Percentiles rank a stretch among this genome's conserved stretches.
Conservation (phyloP, 2,329 filamentous ascomycete species). For the Hypomyces rosellus region DNA sequence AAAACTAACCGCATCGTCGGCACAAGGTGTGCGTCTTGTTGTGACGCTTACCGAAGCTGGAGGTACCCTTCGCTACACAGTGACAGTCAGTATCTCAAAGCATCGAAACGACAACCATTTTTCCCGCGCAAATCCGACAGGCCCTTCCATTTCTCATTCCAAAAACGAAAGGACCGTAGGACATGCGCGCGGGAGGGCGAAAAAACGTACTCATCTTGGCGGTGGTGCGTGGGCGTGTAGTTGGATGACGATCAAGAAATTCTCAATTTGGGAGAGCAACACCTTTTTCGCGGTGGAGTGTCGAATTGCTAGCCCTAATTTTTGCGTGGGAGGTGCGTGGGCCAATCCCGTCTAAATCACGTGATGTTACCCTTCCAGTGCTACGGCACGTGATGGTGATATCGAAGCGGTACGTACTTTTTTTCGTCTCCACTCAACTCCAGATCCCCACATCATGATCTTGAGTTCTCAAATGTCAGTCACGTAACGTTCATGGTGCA, state of each 20-base stretch:
- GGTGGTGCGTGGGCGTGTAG: conserved; percentile 37
- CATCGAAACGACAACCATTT: background rate
- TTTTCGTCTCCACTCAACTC: too few species aligned
- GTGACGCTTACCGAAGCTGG: conserved; percentile 63
- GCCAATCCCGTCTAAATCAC: conserved; percentile 21
- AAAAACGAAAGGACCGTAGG: background rate
- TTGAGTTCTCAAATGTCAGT: too few species aligned
- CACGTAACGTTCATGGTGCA: too few species aligned
- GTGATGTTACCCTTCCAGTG: conserved; percentile 21
- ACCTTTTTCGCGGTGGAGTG: conserved; percentile 32
- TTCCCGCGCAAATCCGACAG: background rate
- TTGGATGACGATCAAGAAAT: conserved; percentile 32
- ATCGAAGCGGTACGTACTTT: background rate
- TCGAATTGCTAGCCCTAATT: conserved; percentile 32
- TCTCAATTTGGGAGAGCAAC: conserved; percentile 25
- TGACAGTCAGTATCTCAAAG: conserved; percentile 16
- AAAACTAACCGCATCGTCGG: conserved; percentile 89
- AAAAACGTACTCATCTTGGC: conserved; percentile 52
- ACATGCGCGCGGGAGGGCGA: background rate
- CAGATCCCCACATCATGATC: too few species aligned
- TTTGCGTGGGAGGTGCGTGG: conserved; percentile 16
- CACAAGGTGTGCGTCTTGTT: conserved; percentile 98
- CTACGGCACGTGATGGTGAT: background rate
- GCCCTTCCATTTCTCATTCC: background rate
- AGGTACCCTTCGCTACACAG: conserved; percentile 50